These are phyloP conservation scores for Cutaneotrichosporon sp. DNA, from an alignment of 1,284 basidiomycete genomes.

Conservation along the genomic window DNA sequence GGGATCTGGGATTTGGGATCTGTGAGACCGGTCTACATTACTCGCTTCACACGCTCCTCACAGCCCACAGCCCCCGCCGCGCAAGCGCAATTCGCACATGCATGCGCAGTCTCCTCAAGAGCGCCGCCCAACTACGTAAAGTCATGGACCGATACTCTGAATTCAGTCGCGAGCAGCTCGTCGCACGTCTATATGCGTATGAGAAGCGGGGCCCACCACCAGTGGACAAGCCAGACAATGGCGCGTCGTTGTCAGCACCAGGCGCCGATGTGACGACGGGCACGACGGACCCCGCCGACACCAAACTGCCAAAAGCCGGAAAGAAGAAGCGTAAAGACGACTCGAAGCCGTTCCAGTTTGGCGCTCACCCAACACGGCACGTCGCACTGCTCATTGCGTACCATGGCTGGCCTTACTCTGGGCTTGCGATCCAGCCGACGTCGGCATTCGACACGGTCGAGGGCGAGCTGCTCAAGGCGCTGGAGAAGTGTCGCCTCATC, in stretches of 20 bases:
- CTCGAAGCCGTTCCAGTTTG: constrained; percentile 53
- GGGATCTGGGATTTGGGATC: no score
- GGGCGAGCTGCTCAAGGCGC: constrained; percentile 73
- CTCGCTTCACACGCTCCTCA: neutral
- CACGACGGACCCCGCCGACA: no score
- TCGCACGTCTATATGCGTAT: constrained; percentile 58
- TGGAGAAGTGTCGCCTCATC: constrained; percentile 69
- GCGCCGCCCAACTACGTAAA: neutral
- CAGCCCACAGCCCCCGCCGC: neutral
- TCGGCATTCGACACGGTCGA: constrained; percentile 81
- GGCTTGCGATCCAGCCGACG: constrained; percentile 70
- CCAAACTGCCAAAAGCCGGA: neutral
- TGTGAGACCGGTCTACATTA: no score
- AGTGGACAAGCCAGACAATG: no score
- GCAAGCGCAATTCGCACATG: no score
- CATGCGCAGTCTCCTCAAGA: constrained; percentile 1
- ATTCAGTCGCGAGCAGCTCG: constrained; percentile 57
- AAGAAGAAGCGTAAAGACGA: constrained; percentile 21
- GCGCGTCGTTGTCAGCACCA: no score
- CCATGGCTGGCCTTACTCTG: constrained; percentile 85
- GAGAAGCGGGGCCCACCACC: constrained; percentile 41
- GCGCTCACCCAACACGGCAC: constrained; percentile 69
- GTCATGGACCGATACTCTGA: constrained; percentile 26
- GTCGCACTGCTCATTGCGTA: constrained; percentile 90
- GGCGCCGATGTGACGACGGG: no score